These are phyloP conservation scores for Taiwanofungus camphoratus DNA, from an alignment of 1,284 basidiomycete genomes.

Conservation along the genomic window DNA sequence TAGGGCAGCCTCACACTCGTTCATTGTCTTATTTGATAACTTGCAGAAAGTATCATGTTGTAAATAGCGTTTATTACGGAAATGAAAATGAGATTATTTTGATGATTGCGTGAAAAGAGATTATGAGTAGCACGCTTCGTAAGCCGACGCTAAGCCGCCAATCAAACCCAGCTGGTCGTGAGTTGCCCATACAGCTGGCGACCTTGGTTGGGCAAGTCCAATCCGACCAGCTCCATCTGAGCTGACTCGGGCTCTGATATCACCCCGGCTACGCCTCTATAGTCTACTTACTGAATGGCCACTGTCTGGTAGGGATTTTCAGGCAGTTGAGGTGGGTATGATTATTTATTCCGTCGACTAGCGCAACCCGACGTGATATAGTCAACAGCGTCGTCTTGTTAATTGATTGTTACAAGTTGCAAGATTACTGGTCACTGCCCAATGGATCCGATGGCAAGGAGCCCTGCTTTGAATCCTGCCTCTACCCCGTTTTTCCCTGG, in stretches of 20 bases:
- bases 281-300: slow-evolving; percentile 24
- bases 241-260: slow-evolving; percentile 14
- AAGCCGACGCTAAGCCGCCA: slow-evolving; percentile 20
- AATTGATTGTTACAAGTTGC: slow-evolving; percentile 17
- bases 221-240: slow-evolving; percentile 18
- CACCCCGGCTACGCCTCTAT: slow-evolving; percentile 6
- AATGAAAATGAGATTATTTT: too few species aligned
- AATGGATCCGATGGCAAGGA: slow-evolving; percentile 60
- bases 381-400: slow-evolving; percentile 22
- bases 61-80: too few species aligned
- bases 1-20: too few species aligned
- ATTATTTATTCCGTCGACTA: too few species aligned
- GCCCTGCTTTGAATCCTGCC: slow-evolving; percentile 69
- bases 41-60: too few species aligned
- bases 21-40: too few species aligned
- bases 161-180: slow-evolving; percentile 22
- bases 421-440: slow-evolving; percentile 13
- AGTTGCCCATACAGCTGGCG: slow-evolving; percentile 7
- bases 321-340: slow-evolving; percentile 24
- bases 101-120: not conserved
- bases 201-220: slow-evolving; percentile 15
- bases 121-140: slow-evolving; percentile 17
- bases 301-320: slow-evolving; percentile 19
- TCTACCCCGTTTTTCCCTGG: slow-evolving; percentile 81
- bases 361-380: too few species aligned